These are phyloP conservation scores for Ophiostoma quercus DNA, from an alignment of 2,329 filamentous ascomycete species.

Conservation along the genomic window DNA sequence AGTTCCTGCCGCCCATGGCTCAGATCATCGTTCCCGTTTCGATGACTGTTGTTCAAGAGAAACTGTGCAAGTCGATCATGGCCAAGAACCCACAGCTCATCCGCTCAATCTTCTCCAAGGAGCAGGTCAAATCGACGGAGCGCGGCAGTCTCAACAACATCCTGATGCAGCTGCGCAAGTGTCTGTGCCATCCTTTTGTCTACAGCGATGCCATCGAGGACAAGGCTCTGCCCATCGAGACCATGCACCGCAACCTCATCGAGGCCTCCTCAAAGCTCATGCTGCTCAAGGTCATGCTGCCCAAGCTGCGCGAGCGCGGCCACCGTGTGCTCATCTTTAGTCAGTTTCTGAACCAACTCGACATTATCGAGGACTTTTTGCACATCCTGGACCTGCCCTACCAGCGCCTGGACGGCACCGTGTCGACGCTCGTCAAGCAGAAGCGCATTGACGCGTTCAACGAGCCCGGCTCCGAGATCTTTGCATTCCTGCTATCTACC, in stretches of 20 bases:
- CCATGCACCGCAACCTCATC: slow-evolving; percentile 73
- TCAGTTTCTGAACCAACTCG: slow-evolving; percentile 84
- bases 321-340: slow-evolving; percentile 94
- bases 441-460: slow-evolving; percentile 93
- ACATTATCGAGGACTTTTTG: slow-evolving; percentile 89
- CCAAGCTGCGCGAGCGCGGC: slow-evolving; percentile 76
- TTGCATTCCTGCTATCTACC: slow-evolving; percentile 89
- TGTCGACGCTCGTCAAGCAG: slow-evolving; percentile 81
- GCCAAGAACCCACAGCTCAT: slow-evolving; percentile 86
- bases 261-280: slow-evolving; percentile 89
- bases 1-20: slow-evolving; percentile 85
- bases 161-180: slow-evolving; percentile 89
- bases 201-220: slow-evolving; percentile 91
- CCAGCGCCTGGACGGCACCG: slow-evolving; percentile 78
- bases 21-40: slow-evolving; percentile 95
- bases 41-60: slow-evolving; percentile 91
- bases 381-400: slow-evolving; percentile 66
- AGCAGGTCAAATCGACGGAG: slow-evolving; percentile 62
- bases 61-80: slow-evolving; percentile 88
- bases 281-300: slow-evolving; percentile 76
- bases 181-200: slow-evolving; percentile 91
- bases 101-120: slow-evolving; percentile 72
- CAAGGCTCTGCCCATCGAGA: slow-evolving; percentile 53
- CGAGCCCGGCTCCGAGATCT: slow-evolving; percentile 71
- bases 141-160: slow-evolving; percentile 86